phyloP scores from a whole-genome alignment of 257 asterid genomes.

The Lycium ferocissimum region DNA sequence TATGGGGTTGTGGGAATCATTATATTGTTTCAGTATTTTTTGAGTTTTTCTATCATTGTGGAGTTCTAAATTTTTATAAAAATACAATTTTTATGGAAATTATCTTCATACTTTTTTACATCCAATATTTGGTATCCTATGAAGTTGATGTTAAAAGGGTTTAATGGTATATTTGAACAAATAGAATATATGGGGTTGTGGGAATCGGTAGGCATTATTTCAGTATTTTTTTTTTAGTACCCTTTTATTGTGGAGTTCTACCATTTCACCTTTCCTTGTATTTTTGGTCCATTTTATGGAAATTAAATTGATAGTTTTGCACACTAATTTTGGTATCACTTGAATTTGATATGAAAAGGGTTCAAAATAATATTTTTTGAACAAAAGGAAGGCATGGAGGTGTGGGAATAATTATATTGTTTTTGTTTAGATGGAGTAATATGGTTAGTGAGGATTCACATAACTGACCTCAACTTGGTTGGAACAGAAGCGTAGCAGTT shows the following conservation, averaged over 20 bases:
- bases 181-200: background rate
- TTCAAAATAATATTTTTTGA: background rate
- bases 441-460: too few species aligned
- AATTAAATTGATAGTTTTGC: background rate
- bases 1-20: too few species aligned
- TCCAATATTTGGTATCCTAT: background rate
- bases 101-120: background rate
- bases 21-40: too few species aligned
- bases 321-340: background rate
- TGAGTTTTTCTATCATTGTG: too few species aligned
- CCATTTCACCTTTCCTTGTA: background rate
- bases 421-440: background rate
- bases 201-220: background rate
- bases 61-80: too few species aligned
- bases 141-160: background rate
- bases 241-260: background rate
- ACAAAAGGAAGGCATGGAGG: background rate
- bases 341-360: conserved; percentile 4
- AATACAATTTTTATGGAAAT: too few species aligned
- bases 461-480: too few species aligned
- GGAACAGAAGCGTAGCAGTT: too few species aligned
- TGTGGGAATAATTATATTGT: background rate
- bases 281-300: background rate
- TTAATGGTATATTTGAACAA: background rate
- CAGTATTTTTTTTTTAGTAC: background rate